These are phyloP conservation scores for Trichoderma sp. DNA, from an alignment of 2,329 filamentous ascomycete species.

Conservation along the genomic window DNA sequence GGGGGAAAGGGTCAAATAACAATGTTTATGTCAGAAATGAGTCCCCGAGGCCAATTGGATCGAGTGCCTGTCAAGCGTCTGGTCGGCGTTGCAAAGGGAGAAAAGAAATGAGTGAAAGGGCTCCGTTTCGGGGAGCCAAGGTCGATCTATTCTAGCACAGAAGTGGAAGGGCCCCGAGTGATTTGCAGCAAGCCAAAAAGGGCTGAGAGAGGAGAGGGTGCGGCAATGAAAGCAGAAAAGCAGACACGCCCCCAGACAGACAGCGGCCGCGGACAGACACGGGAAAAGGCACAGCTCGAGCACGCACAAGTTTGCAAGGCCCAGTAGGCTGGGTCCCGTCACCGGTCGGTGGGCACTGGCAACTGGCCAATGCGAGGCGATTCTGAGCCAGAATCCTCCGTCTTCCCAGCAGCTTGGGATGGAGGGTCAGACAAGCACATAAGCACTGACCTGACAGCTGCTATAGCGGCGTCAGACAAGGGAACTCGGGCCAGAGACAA, in stretches of 20 bases:
- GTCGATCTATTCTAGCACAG: constrained; percentile 11
- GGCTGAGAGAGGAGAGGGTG: constrained; percentile 6
- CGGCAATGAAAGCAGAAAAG: neutral
- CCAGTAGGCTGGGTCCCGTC: constrained; percentile 14
- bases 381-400: neutral
- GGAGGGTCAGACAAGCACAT: constrained; percentile 19
- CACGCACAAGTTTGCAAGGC: neutral
- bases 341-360: constrained; percentile 1
- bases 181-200: constrained; percentile 2
- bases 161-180: constrained; percentile 12
- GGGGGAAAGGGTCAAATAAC: neutral
- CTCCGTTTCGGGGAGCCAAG: constrained; percentile 3
- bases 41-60: neutral
- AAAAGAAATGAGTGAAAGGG: neutral
- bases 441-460: constrained; percentile 11
- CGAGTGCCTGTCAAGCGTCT: neutral
- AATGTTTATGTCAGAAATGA: neutral
- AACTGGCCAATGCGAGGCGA: constrained; percentile 15
- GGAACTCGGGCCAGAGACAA: neutral
- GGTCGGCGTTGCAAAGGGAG: neutral
- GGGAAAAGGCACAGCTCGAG: neutral
- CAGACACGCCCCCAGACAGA: constrained; percentile 3
- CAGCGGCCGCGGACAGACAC: neutral
- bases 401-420: constrained; percentile 18
- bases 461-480: constrained; percentile 15